A percentile compares a stretch with the other conserved stretches of the same genome.
Evolutionary conservation across 495 filamentous ascomycete species (phyloP).

Genomic region (Massariosphaeria phaeospora): DNA sequence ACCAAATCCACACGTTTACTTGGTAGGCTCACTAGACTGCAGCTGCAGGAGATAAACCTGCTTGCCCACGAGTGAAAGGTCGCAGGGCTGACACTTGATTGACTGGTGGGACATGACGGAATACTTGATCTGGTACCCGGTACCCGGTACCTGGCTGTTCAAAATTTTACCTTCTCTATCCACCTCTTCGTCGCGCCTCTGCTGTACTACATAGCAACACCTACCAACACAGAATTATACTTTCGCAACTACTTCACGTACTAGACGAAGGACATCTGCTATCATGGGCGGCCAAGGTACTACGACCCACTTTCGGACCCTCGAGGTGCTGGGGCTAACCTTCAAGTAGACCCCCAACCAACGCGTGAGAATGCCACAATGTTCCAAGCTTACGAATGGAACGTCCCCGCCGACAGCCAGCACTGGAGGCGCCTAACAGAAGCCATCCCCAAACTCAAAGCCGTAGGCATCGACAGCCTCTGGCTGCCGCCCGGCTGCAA

Average conservation of each 20-base stretch:
- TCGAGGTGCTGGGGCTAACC: conserved; percentile 1
- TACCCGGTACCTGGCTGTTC: too few species aligned
- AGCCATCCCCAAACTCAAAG: conserved; percentile 52
- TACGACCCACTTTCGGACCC: not conserved
- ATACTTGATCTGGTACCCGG: too few species aligned
- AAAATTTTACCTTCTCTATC: too few species aligned
- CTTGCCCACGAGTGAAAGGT: too few species aligned
- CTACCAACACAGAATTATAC: too few species aligned
- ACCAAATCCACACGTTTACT: not conserved
- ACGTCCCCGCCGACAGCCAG: conserved; percentile 57
- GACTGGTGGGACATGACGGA: too few species aligned
- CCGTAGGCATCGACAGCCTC: conserved; percentile 59
- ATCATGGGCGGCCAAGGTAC: conserved; percentile 25
- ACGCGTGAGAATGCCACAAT: conserved; percentile 54
- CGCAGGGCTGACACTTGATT: too few species aligned
- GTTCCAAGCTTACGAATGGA: conserved; percentile 73
- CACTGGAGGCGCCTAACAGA: conserved; percentile 60
- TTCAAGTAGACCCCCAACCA: conserved; percentile 15
- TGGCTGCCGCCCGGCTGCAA: conserved; percentile 76
- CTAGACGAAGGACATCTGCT: too few species aligned
- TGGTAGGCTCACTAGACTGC: not conserved
- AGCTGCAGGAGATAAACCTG: conserved; percentile 22
- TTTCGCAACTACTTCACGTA: too few species aligned
- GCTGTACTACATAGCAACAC: too few species aligned
- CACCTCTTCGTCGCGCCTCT: too few species aligned